phyloP scores from a whole-genome alignment of 768 basidiomycete species.

The Russula vinacea region DNA sequence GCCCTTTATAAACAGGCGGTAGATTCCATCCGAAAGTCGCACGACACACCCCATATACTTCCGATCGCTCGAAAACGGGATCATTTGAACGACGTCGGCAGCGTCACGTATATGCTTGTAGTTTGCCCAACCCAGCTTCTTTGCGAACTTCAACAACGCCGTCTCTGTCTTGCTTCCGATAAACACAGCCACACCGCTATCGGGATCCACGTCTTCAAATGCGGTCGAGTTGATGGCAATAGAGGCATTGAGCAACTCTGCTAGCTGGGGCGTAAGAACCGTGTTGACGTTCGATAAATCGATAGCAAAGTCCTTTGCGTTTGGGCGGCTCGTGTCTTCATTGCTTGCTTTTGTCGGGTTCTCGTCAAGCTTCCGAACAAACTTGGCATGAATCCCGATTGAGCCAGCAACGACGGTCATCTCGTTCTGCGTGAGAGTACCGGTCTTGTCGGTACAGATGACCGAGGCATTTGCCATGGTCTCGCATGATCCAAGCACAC shows the following conservation, averaged over 20 bases:
- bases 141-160: conserved; percentile 81
- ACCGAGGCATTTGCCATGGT: conserved; percentile 99
- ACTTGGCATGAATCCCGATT: conserved; percentile 91
- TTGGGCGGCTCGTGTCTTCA: conserved; percentile 43
- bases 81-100: conserved; percentile 71
- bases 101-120: conserved; percentile 65
- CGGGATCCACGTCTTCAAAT: conserved; percentile 75
- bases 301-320: conserved; percentile 76
- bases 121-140: conserved; percentile 71
- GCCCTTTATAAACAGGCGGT: conserved; percentile 83
- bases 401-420: conserved; percentile 98
- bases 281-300: conserved; percentile 70
- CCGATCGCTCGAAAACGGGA: conserved; percentile 90
- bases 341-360: conserved; percentile 73
- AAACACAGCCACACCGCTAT: conserved; percentile 58
- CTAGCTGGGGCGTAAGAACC: conserved; percentile 58
- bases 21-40: conserved; percentile 48
- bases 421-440: conserved; percentile 90
- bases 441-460: conserved; percentile 94
- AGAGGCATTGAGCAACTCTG: conserved; percentile 72
- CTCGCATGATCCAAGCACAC: conserved; percentile 94
- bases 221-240: conserved; percentile 94
- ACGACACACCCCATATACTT: conserved; percentile 95
- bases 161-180: conserved; percentile 96
- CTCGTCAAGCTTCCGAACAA: conserved; percentile 73